Base-by-base conservation (phyloP, 1,284 basidiomycete genomes). In the Caloboletus firmus region DNA sequence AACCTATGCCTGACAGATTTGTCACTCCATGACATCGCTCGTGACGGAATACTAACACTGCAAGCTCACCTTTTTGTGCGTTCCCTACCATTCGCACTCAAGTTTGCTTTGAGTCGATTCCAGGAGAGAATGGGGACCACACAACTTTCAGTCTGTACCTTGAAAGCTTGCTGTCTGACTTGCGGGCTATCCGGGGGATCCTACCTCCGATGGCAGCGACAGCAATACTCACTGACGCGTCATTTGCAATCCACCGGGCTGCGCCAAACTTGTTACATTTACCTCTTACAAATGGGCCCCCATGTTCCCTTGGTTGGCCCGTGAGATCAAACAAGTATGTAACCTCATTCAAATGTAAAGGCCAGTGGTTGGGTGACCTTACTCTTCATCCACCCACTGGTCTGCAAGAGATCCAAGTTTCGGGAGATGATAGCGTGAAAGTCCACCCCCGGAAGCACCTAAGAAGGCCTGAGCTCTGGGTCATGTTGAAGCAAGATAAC, bases 381-480 rank as follows among this genome's bases (percentile, higher is more conserved):
- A 89, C 65, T 91, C 87, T 59, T 89, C 88, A 17, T 77, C 74
- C 9, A 91, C 77, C 87, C 88, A 91, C 54, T 76, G 74, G 61
- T 89, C 85, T n/a, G 89, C 89, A 22, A 87, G 66, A 48, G 77
- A 75, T 8, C 90, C 91, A 40, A 91, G 79, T 51, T 77, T 75
- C 17, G 89, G 91, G 48, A 91, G 64, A 60, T 82, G 82, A 66
- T 79, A 90, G 8, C 56, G 77, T 68, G 17, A 89, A 18, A 63
- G 72, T 15, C 78, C 80, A 49, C 79, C 75, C 20, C 70, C 73
- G 7, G 82, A 78, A 3, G 85, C 88, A 65, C 87, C 85, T 20
- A 75, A 74, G 67, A 84, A 91, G 9, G 89, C 87, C 59, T 79
- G 78, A 66, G 79, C 80, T 30, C 85, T 87, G 62, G 9, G 46